These are phyloP conservation scores for Pichia membranifaciens DNA, from an alignment of 805 yeast genomes.

Conservation along the genomic window DNA sequence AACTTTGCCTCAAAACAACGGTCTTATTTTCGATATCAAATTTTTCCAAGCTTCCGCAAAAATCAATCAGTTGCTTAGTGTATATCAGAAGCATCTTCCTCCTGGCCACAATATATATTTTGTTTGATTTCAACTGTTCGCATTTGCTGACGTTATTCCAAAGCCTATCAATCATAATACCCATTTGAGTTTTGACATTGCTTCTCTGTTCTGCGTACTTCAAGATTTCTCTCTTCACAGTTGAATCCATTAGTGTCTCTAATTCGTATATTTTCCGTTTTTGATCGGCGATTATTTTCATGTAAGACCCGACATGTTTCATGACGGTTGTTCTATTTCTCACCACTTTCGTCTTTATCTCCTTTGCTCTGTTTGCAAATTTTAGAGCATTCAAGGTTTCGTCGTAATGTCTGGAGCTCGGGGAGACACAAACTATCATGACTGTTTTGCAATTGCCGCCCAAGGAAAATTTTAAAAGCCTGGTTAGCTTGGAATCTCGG, in stretches of 20 bases:
- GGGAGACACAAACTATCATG: conserved; percentile 93
- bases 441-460: conserved; percentile 95
- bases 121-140: conserved; percentile 27
- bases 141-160: conserved; percentile 37
- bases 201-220: conserved; percentile 30
- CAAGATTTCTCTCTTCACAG: conserved; percentile 35
- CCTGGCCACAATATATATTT: conserved; percentile 40
- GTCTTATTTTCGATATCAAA: conserved; percentile 15
- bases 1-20: conserved; percentile 13
- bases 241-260: conserved; percentile 44
- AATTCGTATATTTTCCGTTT: conserved; percentile 67
- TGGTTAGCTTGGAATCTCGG: conserved; percentile 82
- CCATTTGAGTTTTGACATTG: conserved; percentile 35
- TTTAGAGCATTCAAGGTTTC: conserved; percentile 88
- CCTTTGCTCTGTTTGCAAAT: conserved; percentile 89
- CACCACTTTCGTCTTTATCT: conserved; percentile 73
- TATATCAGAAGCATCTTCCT: conserved; percentile 31
- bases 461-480: conserved; percentile 79
- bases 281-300: conserved; percentile 80
- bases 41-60: conserved; percentile 30
- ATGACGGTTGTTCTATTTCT: conserved; percentile 72
- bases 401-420: conserved; percentile 81
- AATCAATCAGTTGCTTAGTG: conserved; percentile 25
- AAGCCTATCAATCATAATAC: conserved; percentile 38
- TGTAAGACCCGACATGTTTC: conserved; percentile 78